Evolutionary conservation across 495 filamentous ascomycete species (phyloP).

Genomic region (Opeltia flavorubescens): DNA sequence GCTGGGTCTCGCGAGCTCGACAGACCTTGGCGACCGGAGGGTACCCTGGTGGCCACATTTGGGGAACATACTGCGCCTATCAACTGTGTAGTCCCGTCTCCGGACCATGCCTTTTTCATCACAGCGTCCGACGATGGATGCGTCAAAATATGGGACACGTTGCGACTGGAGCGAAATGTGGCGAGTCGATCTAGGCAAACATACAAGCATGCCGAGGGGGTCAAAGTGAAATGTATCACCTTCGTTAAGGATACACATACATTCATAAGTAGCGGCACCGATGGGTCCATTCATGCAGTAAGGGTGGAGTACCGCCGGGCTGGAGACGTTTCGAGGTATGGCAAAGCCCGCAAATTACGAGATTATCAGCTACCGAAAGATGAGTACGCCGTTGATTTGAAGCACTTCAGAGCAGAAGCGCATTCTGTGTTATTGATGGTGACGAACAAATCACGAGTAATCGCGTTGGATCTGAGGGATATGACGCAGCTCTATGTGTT

Average conservation of each 20-base stretch:
- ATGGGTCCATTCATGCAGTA: slow-evolving; percentile 82
- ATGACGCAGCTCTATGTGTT: slow-evolving; percentile 73
- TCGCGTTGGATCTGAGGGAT: slow-evolving; percentile 76
- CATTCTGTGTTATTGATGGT: slow-evolving; percentile 71
- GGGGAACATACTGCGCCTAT: slow-evolving; percentile 74
- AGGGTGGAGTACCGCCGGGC: slow-evolving; percentile 61
- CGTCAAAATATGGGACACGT: slow-evolving; percentile 89
- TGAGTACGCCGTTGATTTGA: slow-evolving; percentile 80
- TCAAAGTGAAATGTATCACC: slow-evolving; percentile 63
- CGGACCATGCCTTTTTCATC: slow-evolving; percentile 90
- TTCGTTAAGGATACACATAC: slow-evolving; percentile 92
- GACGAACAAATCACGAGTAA: slow-evolving; percentile 69
- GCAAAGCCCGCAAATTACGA: slow-evolving; percentile 58
- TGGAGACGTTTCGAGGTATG: slow-evolving; percentile 51
- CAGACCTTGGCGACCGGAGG: slow-evolving; percentile 69
- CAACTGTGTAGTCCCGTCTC: slow-evolving; percentile 67
- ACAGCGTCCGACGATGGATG: slow-evolving; percentile 86
- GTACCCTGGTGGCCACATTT: slow-evolving; percentile 72
- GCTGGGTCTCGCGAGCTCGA: slow-evolving; percentile 30
- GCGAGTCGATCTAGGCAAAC: slow-evolving; percentile 80
- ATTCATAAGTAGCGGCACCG: slow-evolving; percentile 77
- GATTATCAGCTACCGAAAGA: slow-evolving; percentile 61
- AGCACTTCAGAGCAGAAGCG: slow-evolving; percentile 75
- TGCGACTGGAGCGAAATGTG: slow-evolving; percentile 76
- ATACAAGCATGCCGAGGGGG: slow-evolving; percentile 53